phyloP scores from a whole-genome alignment of 371 early-diverging fungal species.

The Mortierella sp. region DNA sequence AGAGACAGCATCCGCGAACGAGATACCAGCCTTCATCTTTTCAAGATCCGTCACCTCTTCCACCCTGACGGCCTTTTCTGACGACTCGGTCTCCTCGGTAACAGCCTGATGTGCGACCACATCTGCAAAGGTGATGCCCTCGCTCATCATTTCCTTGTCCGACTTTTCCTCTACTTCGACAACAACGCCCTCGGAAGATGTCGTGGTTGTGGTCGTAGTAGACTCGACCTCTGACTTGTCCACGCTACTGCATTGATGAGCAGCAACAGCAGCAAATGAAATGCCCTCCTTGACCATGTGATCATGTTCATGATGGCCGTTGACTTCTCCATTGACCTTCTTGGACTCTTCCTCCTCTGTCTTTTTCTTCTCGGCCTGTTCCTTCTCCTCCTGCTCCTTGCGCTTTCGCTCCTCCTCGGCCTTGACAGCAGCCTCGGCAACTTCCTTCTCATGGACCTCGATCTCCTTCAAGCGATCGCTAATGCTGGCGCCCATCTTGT shows the following conservation, averaged over 20 bases:
- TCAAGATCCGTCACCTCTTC: not conserved
- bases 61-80: not conserved
- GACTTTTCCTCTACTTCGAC: not conserved
- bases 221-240: not conserved
- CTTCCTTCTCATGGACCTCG: slow-evolving; percentile 29
- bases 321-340: not conserved
- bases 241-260: slow-evolving; percentile 9
- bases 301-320: not conserved
- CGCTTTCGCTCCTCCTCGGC: slow-evolving; percentile 2
- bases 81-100: not conserved
- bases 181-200: slow-evolving; percentile 1
- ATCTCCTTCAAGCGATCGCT: slow-evolving; percentile 29
- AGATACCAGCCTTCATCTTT: slow-evolving; percentile 3
- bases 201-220: slow-evolving; percentile 16
- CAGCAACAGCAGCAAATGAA: slow-evolving; percentile 37
- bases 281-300: slow-evolving; percentile 30
- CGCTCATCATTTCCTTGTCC: slow-evolving; percentile 24
- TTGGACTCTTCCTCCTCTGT: slow-evolving; percentile 15
- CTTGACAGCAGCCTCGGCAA: slow-evolving; percentile 16
- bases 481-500: slow-evolving; percentile 25
- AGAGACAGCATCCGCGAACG: not conserved
- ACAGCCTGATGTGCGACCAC: not conserved
- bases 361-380: not conserved
- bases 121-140: slow-evolving; percentile 34
- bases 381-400: slow-evolving; percentile 8